Evolutionary conservation across 441 rosid species (phyloP), one percentile per base, ranked within the genome.

Genomic region (Adansonia grandidieri): DNA sequence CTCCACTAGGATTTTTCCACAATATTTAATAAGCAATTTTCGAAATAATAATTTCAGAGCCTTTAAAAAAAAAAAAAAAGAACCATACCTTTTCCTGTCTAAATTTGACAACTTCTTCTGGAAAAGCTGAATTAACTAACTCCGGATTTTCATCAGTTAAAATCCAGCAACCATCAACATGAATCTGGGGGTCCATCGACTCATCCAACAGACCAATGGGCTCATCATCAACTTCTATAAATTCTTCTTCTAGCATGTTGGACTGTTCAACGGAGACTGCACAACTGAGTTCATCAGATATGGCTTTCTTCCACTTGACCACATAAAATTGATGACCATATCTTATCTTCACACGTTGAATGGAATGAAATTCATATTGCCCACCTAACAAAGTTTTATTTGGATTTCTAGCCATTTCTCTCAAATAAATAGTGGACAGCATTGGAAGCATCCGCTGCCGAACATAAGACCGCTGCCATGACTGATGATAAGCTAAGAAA

Each of bases 351-450:
- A 87, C 74, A 44, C 93, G 88, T 80, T 91, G 91, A 83, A 94
- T 85, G 5, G 94, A 94, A 82, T 92, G 90, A 79, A 96, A 94
- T 74, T 89, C 93, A 78, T 89, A 94, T 72, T 91, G 92, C 70
- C 85, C 91, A 70, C 80, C 80, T 24, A 96, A 81, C 86, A 94
- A 69, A 19, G 76, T 6, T 47, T 85, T 84, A 20, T 58, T 88
- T 9, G 82, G 86, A 77, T 79, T 85, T 58, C 54, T 76, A 50
- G 91, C 89, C 81, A 69, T 80, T 81, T 90, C 92, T 84, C 97
- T 87, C 84, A 96, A 83, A 82, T 89, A 96, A 72, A 89, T 86
- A 78, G 97, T 86, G 71, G 98, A 96, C 79, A 90, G 28, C 99
- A 96, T 88, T 4, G 93, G 92, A 83, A 92, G 80, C 87, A 94